phyloP scores from a whole-genome alignment of 2,329 filamentous ascomycete genomes.

The Colletotrichum echinochloae region DNA sequence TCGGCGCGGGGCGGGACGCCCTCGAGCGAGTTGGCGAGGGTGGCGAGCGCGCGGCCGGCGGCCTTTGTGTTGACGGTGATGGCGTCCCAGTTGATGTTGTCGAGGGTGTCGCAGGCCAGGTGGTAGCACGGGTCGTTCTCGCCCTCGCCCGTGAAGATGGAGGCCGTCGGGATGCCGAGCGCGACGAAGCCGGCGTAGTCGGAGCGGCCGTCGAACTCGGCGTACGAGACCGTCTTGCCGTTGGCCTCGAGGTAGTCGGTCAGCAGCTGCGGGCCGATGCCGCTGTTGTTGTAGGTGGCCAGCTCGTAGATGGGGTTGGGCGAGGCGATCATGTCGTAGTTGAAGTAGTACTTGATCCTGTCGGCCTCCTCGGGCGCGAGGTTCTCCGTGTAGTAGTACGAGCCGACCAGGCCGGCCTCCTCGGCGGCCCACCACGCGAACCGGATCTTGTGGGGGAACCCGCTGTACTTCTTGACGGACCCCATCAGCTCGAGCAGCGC shows the following conservation, averaged over 20 bases:
- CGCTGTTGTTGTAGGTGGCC: slow-evolving; percentile 54
- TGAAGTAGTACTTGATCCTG: slow-evolving; percentile 75
- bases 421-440: slow-evolving; percentile 58
- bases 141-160: slow-evolving; percentile 56
- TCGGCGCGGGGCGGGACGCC: slow-evolving; percentile 49
- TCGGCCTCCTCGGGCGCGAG: slow-evolving; percentile 54
- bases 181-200: slow-evolving; percentile 56
- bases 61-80: slow-evolving; percentile 53
- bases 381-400: slow-evolving; percentile 54
- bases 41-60: slow-evolving; percentile 64
- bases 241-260: slow-evolving; percentile 50
- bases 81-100: slow-evolving; percentile 56
- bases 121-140: slow-evolving; percentile 54
- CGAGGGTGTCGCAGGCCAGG: slow-evolving; percentile 53
- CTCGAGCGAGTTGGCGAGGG: slow-evolving; percentile 52
- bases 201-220: slow-evolving; percentile 51
- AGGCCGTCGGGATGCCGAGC: slow-evolving; percentile 54
- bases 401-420: slow-evolving; percentile 57
- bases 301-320: slow-evolving; percentile 50
- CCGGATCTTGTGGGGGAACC: slow-evolving; percentile 56
- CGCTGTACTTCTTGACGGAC: slow-evolving; percentile 52
- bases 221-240: slow-evolving; percentile 49
- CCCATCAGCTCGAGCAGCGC: slow-evolving; percentile 53
- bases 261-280: slow-evolving; percentile 50
- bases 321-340: slow-evolving; percentile 76